Evolutionary conservation across 164 flowering plant species (phyloP).

Genomic region (Nymphaea thermarum): DNA sequence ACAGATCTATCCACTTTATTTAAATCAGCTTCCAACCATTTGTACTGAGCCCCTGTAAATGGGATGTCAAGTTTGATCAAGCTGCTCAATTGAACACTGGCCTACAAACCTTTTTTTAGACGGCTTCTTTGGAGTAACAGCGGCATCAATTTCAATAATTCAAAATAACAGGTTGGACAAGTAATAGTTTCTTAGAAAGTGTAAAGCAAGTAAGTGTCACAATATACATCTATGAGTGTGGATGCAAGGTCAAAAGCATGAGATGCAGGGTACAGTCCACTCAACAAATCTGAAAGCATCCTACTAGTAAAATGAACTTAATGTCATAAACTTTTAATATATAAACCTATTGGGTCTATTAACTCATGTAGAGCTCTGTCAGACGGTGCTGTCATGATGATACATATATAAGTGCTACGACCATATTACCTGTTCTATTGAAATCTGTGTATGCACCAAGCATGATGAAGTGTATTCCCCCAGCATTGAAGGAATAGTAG

Average conservation of each 20-base stretch:
- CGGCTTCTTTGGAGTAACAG: too few relatives aligned
- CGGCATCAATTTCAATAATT: background rate
- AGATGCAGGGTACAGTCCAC: too few relatives aligned
- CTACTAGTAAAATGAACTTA: too few relatives aligned
- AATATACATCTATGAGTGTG: too few relatives aligned
- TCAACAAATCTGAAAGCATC: too few relatives aligned
- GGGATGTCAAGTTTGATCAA: background rate
- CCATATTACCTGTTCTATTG: slow-evolving; percentile 37
- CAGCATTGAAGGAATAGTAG: slow-evolving; percentile 91
- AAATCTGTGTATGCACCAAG: slow-evolving; percentile 75
- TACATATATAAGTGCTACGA: background rate
- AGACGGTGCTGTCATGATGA: background rate
- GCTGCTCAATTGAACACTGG: background rate
- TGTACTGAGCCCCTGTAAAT: slow-evolving; percentile 53
- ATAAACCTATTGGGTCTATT: too few relatives aligned
- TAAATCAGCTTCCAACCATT: slow-evolving; percentile 73
- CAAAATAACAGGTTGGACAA: background rate
- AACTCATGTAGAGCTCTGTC: too few relatives aligned
- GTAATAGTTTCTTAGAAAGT: too few relatives aligned
- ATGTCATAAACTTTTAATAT: too few relatives aligned
- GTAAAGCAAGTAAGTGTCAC: too few relatives aligned
- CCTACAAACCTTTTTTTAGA: too few relatives aligned
- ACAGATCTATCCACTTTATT: slow-evolving; percentile 58
- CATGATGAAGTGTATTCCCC: slow-evolving; percentile 90
- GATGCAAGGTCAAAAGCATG: too few relatives aligned